Evolutionary conservation across 2,329 filamentous ascomycete species (phyloP).

Genomic region (Penicillium sp.): DNA sequence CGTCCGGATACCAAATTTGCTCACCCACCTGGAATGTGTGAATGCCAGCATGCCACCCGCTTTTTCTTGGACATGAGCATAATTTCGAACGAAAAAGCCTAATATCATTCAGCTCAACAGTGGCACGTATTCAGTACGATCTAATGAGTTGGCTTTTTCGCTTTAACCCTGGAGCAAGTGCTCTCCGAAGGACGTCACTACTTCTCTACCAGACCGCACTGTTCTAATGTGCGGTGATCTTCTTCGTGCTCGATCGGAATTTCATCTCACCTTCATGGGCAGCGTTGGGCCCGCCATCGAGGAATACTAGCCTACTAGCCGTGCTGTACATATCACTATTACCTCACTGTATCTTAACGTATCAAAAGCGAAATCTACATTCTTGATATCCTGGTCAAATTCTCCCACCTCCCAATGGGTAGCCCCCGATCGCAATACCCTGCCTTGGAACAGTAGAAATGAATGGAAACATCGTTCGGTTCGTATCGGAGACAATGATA

Average conservation of each 20-base stretch:
- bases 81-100: not conserved
- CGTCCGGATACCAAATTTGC: not conserved
- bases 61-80: not conserved
- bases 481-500: no score
- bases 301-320: not conserved
- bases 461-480: no score
- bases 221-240: not conserved
- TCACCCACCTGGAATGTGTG: not conserved
- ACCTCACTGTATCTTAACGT: constrained; percentile 6
- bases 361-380: constrained; percentile 6
- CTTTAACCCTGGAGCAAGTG: not conserved
- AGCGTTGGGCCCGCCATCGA: not conserved
- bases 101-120: no score
- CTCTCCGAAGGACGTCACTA: not conserved
- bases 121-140: no score
- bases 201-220: not conserved
- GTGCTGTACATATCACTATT: constrained; percentile 2
- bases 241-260: not conserved
- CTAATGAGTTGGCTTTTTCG: not conserved
- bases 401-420: not conserved
- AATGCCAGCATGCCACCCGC: not conserved
- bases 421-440: no score
- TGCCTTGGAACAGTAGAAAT: no score
- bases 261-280: not conserved
- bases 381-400: not conserved